Evolutionary conservation across 2,329 filamentous ascomycete genomes (phyloP), one percentile per base, ranked within the genome.

Genomic region (Sporothrix protearum): DNA sequence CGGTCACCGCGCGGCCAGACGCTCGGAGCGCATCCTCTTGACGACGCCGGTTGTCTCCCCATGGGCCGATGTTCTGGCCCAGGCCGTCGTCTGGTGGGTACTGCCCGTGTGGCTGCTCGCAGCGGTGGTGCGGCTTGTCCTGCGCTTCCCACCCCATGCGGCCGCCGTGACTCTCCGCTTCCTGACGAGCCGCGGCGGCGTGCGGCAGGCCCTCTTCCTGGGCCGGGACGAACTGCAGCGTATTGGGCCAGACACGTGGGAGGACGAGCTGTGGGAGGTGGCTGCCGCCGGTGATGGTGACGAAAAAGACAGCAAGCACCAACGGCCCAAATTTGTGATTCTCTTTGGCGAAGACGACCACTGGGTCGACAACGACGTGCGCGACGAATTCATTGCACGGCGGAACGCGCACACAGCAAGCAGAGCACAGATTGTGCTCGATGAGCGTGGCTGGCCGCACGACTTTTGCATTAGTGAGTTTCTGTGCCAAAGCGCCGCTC

Each of bases 321-420:
- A 45, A 14, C 59, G 36, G n/a, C 84, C 84, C 0, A 87, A 84
- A 73, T 86, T 90, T 75, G 85, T 86, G 74, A 83, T 89, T 74
- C 86, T 88, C 67, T 91, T 89, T 74, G 88, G 85, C 1, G 80
- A 84, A 73, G 79, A 85, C 68, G 89, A 91, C 73, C 84, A 89
- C 71, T 91, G 89, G 89, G 87, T 91, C 1, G 85, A 86, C 2
- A 80, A 87, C 64, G 80, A 83, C 67, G 82, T 84, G 63, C 81
- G 88, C 9, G 87, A 90, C 74, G 82, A 82, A 36, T 86, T 91
- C 72, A 87, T 90, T 69, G 80, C 80, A 78, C 30, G 78, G 77
- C 57, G 76, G 33, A 10, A 73, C 73, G 36, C 71, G 1, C 72
- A 78, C 36, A 77, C 80, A 67, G 74, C 74, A 33, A 81, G 81